Base-by-base conservation (phyloP, 106 monocot species). In the Dioscorea zingiberensis region DNA sequence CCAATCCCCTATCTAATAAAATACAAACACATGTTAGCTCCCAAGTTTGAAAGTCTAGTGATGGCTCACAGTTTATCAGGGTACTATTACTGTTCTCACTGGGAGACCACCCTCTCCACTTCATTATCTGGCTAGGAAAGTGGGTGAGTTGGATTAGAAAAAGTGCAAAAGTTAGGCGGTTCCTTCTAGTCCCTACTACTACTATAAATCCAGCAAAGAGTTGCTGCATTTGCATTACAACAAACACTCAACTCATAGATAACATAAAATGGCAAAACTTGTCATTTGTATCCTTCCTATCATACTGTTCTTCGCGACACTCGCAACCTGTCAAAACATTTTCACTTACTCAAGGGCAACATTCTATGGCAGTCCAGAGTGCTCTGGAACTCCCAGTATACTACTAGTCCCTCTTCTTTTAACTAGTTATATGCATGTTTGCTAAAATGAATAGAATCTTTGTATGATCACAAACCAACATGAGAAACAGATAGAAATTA, bases 311-410 rank as follows among this genome's bases (percentile, higher is more conserved):
- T 69, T 55, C 13, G 44, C 58, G 4, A 2, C 22, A 44, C 58
- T 69, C 45, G 57, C 57, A 7, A 38, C 17, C 45, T 57, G 15
- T 13, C 58, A 69, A 7, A 32, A 17, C 44, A 23, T 32, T 11
- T 58, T 57, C 24, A 45, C 29, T n/a, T 14, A 10, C 23, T 69
- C 69, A 14, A 23, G 48, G 18, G 69, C 69, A 8, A 58, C 58
- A 22, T 69, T 44, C 44, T 69, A 69, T 14, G 69, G 69, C 26
- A 69, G 69, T 44, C 69, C 69, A 10, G 55, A 69, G 15, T 69
- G 69, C 58, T 47, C 19, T 10, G 69, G 57, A 32, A 69, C 29
- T 58, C 57, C 57, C 4, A 69, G 69, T 69, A 69, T 21, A 15
- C 0, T 9, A 47, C 21, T 4, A 54, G 30, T 21, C 29, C n/a